These are phyloP conservation scores for Psilocybe cubensis DNA, from an alignment of 768 basidiomycete genomes.

Conservation along the genomic window DNA sequence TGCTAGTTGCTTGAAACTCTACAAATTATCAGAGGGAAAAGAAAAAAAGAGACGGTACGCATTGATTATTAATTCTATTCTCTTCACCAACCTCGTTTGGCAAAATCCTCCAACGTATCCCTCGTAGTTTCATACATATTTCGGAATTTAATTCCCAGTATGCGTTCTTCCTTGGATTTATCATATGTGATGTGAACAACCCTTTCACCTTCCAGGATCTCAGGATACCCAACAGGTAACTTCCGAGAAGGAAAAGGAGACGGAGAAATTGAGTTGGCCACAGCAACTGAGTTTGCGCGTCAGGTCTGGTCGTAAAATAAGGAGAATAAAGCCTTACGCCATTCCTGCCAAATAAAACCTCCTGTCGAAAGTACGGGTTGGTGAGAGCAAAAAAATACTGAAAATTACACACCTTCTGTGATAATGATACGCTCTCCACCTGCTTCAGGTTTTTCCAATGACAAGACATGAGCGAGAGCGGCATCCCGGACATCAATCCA, in stretches of 20 bases:
- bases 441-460: slow-evolving; percentile 53
- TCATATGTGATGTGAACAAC: slow-evolving; percentile 27
- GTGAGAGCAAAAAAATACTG: background rate
- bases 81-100: too few relatives aligned
- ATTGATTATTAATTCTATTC: too few relatives aligned
- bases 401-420: slow-evolving; percentile 29
- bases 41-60: too few relatives aligned
- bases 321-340: slow-evolving; percentile 26
- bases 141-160: too few relatives aligned
- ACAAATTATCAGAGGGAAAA: too few relatives aligned
- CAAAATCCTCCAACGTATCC: too few relatives aligned
- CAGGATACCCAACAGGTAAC: slow-evolving; percentile 32
- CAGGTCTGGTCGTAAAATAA: background rate
- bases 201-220: slow-evolving; percentile 12
- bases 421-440: slow-evolving; percentile 61
- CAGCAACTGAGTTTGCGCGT: slow-evolving; percentile 31
- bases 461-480: slow-evolving; percentile 55
- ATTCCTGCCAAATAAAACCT: slow-evolving; percentile 37
- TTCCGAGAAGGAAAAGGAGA: slow-evolving; percentile 25
- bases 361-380: slow-evolving; percentile 13
- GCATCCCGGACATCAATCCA: slow-evolving; percentile 60
- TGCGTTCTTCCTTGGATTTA: too few relatives aligned
- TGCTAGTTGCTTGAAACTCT: too few relatives aligned
- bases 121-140: too few relatives aligned
- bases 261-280: slow-evolving; percentile 28